A percentile compares a stretch with the other conserved stretches of the same genome.
phyloP scores from a whole-genome alignment of 2,329 filamentous ascomycete species.

The Cercospora sp. region DNA sequence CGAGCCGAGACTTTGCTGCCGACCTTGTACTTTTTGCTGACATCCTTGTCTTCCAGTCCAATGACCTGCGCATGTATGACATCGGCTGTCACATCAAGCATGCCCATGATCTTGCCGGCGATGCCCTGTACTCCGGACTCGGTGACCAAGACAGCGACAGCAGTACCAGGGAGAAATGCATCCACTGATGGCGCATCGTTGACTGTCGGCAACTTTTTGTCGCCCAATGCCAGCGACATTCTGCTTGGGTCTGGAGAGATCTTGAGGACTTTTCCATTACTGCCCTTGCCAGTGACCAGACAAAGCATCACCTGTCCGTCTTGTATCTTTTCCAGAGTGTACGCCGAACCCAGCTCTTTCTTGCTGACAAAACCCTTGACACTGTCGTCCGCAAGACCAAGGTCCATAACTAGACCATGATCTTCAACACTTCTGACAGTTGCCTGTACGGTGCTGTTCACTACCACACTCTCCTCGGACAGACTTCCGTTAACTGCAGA shows the following conservation, averaged over 20 bases:
- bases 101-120: slow-evolving; percentile 85
- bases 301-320: slow-evolving; percentile 85
- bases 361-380: slow-evolving; percentile 82
- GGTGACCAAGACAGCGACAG: slow-evolving; percentile 79
- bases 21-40: slow-evolving; percentile 77
- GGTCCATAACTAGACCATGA: slow-evolving; percentile 89
- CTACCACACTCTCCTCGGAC: slow-evolving; percentile 68
- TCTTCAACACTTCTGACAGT: slow-evolving; percentile 91
- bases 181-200: slow-evolving; percentile 82
- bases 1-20: slow-evolving; percentile 83
- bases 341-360: slow-evolving; percentile 70
- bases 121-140: slow-evolving; percentile 75
- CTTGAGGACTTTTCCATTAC: slow-evolving; percentile 82
- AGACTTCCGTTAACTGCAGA: slow-evolving; percentile 75
- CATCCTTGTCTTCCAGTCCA: slow-evolving; percentile 64
- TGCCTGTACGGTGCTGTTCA: slow-evolving; percentile 79
- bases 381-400: slow-evolving; percentile 69
- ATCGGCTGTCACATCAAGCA: slow-evolving; percentile 88
- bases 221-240: slow-evolving; percentile 26
- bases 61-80: slow-evolving; percentile 82
- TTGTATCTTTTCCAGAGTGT: slow-evolving; percentile 68
- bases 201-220: slow-evolving; percentile 46
- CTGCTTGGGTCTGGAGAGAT: slow-evolving; percentile 69
- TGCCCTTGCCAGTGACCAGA: slow-evolving; percentile 71
- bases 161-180: slow-evolving; percentile 87